Evolutionary conservation across 1,139 yeast genomes (phyloP).

Genomic region (Nakaseomyces glabratus): DNA sequence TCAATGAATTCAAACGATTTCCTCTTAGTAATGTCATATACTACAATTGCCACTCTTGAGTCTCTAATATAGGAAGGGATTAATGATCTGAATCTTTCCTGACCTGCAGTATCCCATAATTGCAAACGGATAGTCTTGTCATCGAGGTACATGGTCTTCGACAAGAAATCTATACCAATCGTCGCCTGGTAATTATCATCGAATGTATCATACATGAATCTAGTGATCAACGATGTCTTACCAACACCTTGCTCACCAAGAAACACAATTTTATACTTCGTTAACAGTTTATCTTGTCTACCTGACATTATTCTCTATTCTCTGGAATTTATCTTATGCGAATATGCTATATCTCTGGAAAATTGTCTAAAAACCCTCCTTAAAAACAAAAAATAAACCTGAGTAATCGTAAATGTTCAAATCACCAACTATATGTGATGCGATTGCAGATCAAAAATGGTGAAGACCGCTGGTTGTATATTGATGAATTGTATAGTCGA

Average conservation of each 20-base stretch:
- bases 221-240: constrained; percentile 85
- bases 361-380: too few species aligned
- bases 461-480: too few species aligned
- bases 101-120: constrained; percentile 99
- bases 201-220: constrained; percentile 98
- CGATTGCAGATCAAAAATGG: too few species aligned
- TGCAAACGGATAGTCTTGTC: constrained; percentile 64
- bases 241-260: constrained; percentile 98
- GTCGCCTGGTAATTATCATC: constrained; percentile 93
- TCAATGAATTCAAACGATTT: constrained; percentile 67
- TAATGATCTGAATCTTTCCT: constrained; percentile 87
- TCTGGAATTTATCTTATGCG: too few species aligned
- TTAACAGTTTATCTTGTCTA: constrained; percentile 33
- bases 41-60: constrained; percentile 93
- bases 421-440: too few species aligned
- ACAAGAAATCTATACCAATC: constrained; percentile 89
- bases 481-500: too few species aligned
- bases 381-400: too few species aligned
- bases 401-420: too few species aligned
- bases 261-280: constrained; percentile 84
- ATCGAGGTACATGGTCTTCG: constrained; percentile 74
- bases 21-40: constrained; percentile 84
- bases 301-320: constrained; percentile 9
- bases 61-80: constrained; percentile 94
- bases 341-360: too few species aligned